Conservation (phyloP, 306 rosid genomes). For the Chamaecrista fasciculata region DNA sequence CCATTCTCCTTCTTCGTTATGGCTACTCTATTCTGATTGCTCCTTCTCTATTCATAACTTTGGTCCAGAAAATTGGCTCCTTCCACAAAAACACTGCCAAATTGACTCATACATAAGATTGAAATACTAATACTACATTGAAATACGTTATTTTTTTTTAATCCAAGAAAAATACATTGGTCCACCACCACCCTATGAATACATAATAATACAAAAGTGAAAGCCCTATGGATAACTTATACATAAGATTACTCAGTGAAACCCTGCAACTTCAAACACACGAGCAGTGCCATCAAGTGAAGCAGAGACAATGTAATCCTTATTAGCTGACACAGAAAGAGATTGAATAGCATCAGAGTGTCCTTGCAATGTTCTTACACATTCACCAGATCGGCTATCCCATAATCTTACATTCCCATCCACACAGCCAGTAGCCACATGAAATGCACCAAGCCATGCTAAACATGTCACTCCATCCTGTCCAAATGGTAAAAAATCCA, state of each 20-base stretch:
- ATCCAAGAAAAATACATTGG: too few species aligned
- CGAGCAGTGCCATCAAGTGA: constrained; percentile 78
- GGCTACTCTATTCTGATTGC: too few species aligned
- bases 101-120: too few species aligned
- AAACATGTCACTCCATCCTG: constrained; percentile 85
- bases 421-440: constrained; percentile 68
- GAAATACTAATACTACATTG: too few species aligned
- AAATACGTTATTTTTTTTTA: too few species aligned
- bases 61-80: too few species aligned
- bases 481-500: constrained; percentile 3
- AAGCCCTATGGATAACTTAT: neutral
- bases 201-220: neutral
- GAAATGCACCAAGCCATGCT: constrained; percentile 68
- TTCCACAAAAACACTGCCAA: too few species aligned
- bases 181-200: too few species aligned
- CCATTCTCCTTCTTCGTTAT: too few species aligned
- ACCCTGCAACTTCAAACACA: constrained; percentile 66
- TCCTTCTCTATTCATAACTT: too few species aligned
- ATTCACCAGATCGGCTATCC: constrained; percentile 82
- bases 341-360: constrained; percentile 64
- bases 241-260: constrained; percentile 27
- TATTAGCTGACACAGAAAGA: constrained; percentile 59
- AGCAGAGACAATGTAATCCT: constrained; percentile 66
- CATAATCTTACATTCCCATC: constrained; percentile 78
- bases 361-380: constrained; percentile 66